These are phyloP conservation scores for Ustilago nuda DNA, from an alignment of 1,284 basidiomycete species.

Conservation along the genomic window DNA sequence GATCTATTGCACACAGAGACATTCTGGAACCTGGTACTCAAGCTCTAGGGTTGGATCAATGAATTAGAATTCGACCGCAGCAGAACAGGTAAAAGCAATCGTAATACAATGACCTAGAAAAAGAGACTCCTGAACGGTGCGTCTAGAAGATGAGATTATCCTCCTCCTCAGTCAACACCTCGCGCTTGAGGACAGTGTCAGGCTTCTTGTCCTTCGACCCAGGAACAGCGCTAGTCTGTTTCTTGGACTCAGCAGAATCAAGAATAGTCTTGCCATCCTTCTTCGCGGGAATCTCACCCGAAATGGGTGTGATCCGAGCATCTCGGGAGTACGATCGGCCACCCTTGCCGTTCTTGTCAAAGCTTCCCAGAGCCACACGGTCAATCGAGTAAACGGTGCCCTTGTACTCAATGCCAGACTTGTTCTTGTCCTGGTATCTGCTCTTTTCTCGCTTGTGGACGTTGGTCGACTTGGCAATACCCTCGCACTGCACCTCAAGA, in stretches of 20 bases:
- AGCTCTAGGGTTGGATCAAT: background rate
- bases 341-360: conserved; percentile 22
- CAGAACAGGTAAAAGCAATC: background rate
- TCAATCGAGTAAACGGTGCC: conserved; percentile 30
- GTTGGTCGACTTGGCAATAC: conserved; percentile 20
- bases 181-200: conserved; percentile 14
- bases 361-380: conserved; percentile 24
- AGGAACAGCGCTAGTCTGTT: background rate
- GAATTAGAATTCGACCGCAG: background rate
- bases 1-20: conserved; percentile 35
- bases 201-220: background rate
- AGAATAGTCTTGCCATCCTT: background rate
- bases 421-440: conserved; percentile 23
- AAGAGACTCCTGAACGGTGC: background rate
- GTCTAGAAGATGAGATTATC: conserved; percentile 23
- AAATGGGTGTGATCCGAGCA: background rate
- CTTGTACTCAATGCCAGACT: conserved; percentile 21
- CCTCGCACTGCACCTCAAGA: conserved; percentile 25
- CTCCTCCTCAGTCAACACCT: background rate
- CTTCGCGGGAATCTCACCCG: background rate
- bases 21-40: conserved; percentile 35
- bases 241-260: conserved; percentile 8
- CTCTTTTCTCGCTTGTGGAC: conserved; percentile 29
- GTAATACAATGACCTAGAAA: background rate
- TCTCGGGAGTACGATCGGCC: background rate